Evolutionary conservation across 106 monocot genomes (phyloP).

Genomic region (Vanilla planifolia): DNA sequence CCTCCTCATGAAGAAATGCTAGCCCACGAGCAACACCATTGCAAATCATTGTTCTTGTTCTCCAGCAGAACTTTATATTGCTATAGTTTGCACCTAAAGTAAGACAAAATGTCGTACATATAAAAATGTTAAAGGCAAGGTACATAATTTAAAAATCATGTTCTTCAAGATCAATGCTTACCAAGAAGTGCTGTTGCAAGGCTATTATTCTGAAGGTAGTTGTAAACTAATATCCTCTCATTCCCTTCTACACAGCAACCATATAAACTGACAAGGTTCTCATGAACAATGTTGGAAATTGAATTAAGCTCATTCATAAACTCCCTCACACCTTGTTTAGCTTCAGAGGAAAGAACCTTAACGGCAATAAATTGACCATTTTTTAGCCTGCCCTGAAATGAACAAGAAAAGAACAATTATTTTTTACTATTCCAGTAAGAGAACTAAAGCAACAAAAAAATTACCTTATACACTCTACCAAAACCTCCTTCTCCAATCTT

Average conservation of each 20-base stretch:
- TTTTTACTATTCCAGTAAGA: neutral
- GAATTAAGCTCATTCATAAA: conserved; percentile 36
- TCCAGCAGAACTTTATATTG: conserved; percentile 22
- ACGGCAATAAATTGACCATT: conserved; percentile 37
- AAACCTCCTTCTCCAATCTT: conserved; percentile 41
- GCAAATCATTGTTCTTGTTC: conserved; percentile 21
- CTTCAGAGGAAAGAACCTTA: conserved; percentile 39
- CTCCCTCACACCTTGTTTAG: conserved; percentile 37
- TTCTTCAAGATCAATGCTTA: conserved; percentile 2
- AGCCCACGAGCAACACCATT: conserved; percentile 41
- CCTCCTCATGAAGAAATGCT: conserved; percentile 30
- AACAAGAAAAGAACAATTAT: neutral
- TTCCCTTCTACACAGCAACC: conserved; percentile 43
- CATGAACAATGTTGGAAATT: conserved; percentile 37
- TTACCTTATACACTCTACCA: conserved; percentile 29
- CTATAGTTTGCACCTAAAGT: conserved; percentile 12
- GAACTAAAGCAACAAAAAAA: neutral
- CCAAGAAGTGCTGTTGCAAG: conserved; percentile 42
- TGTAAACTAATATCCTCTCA: conserved; percentile 41
- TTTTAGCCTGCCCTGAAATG: conserved; percentile 36
- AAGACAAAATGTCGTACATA: neutral
- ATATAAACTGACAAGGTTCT: conserved; percentile 34
- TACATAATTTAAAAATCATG: too few species aligned
- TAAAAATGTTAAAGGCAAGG: neutral
- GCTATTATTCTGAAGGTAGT: conserved; percentile 56